Evolutionary conservation across 2,329 filamentous ascomycete species (phyloP), one percentile per base, ranked within the genome.

Genomic region (Stachybotrys elegans): DNA sequence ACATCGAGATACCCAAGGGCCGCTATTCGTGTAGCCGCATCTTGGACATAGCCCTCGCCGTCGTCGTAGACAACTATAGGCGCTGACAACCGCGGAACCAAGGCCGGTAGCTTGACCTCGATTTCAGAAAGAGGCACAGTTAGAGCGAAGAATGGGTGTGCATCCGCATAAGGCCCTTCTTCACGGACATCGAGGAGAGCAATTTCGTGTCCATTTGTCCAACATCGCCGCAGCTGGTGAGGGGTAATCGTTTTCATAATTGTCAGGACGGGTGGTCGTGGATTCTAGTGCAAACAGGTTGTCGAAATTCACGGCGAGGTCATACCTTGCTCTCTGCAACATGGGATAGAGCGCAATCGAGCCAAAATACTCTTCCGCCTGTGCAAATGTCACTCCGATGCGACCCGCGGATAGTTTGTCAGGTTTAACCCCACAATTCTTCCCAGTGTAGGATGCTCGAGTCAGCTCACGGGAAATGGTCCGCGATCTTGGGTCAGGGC

Each of bases 161-260:
- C 48, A 4, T 51, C 45, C 9, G 58, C 45, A 43, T 54, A 61
- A 13, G 57, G 57, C 3, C 56, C 57, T 53, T 61, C 58, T 52
- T 61, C 58, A 11, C 58, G 56, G n/a, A 61, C 55, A 17, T 61
- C 58, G 22, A 61, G 43, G 19, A 61, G 49, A 11, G 57, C 57
- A 29, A 60, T 51, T 45, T 60, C 58, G 8, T 45, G 16, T 6
- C 42, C 21, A 44, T 52, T 55, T 16, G 46, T 22, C 58, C 58
- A 61, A 36, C 49, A 42, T 2, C 44, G 48, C 39, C 58, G 57
- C 20, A 60, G 34, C 16, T 54, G 32, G 6, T 43, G 32, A 19
- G 57, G 40, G 14, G 45, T 54, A 13, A 60, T 52, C 17, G 32
- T 45, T 43, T 54, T 56, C 20, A 44, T 36, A 55, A 58, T 60